phyloP scores from a whole-genome alignment of 331 rosid genomes.

The Stylosanthes scabra region DNA sequence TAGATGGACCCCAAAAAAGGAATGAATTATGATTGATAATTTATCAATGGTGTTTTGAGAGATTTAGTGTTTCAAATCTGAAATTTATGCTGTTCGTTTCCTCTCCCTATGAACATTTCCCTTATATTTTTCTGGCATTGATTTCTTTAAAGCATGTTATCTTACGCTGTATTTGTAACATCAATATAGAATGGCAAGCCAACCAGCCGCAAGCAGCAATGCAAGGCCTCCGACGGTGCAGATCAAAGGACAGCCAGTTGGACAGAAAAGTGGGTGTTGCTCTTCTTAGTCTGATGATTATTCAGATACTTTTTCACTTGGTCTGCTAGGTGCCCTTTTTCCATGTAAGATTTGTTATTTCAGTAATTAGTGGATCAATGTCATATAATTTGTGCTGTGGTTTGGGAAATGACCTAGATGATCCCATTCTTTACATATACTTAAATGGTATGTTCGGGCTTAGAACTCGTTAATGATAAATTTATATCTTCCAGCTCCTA shows the following conservation, averaged over 20 bases:
- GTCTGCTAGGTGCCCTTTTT: conserved; percentile 35
- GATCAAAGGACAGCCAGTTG: conserved; percentile 70
- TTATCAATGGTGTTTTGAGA: too few species aligned
- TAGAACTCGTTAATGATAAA: conserved; percentile 46
- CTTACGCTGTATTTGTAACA: conserved; percentile 25
- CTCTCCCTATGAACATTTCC: background rate
- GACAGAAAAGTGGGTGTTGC: conserved; percentile 61
- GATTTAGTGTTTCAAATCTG: conserved; percentile 7
- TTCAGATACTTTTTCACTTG: conserved; percentile 32
- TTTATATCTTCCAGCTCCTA: conserved; percentile 28
- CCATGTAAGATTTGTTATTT: conserved; percentile 44
- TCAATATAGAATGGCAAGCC: conserved; percentile 65
- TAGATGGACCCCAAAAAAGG: background rate
- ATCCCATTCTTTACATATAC: conserved; percentile 52
- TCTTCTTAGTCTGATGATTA: conserved; percentile 44
- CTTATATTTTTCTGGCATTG: conserved; percentile 2
- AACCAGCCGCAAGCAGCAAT: conserved; percentile 56
- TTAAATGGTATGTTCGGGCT: conserved; percentile 48
- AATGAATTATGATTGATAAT: background rate
- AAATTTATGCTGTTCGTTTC: background rate
- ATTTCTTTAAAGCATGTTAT: background rate
- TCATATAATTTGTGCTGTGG: conserved; percentile 36
- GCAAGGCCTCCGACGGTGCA: conserved; percentile 72
- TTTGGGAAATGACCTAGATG: conserved; percentile 51
- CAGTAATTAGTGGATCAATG: conserved; percentile 44